Evolutionary conservation across 176 grass and related monocot species (phyloP).

Genomic region (Triticum turgidum): DNA sequence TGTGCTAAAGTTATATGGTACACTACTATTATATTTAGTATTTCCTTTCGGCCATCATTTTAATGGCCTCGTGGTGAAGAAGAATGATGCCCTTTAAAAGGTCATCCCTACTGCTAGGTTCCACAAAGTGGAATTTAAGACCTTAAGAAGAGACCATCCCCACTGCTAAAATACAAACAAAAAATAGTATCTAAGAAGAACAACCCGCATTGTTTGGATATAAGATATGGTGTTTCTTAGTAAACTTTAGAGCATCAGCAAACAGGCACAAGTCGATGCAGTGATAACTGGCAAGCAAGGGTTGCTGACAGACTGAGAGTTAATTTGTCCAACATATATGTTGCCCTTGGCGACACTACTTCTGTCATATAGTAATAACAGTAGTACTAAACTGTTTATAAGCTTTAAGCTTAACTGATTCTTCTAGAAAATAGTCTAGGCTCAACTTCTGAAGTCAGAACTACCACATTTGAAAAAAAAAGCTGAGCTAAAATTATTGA

Average conservation of each 20-base stretch:
- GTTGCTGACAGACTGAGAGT: neutral
- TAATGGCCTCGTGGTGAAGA: neutral
- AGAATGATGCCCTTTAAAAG: conserved; percentile 5
- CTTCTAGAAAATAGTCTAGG: neutral
- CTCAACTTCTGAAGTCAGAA: neutral
- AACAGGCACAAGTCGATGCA: conserved; percentile 4
- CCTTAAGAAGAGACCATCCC: neutral
- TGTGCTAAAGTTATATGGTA: conserved; percentile 9
- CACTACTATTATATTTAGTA: neutral
- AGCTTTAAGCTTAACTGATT: neutral
- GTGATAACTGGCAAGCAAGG: neutral
- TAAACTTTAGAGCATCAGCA: conserved; percentile 9
- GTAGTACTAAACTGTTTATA: neutral
- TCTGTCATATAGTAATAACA: neutral
- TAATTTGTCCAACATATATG: conserved; percentile 1
- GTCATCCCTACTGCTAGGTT: neutral
- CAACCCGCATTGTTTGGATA: neutral
- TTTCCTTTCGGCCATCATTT: conserved; percentile 10
- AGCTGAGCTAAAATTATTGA: neutral
- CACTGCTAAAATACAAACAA: neutral
- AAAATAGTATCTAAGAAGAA: neutral
- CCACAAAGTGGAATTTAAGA: neutral
- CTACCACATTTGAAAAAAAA: neutral
- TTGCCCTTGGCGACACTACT: neutral
- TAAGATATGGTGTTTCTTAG: neutral